Percentiles rank a stretch among this genome's conserved stretches.
Evolutionary conservation across 2,329 filamentous ascomycete species (phyloP).

Genomic region (Fusarium bactridioides): DNA sequence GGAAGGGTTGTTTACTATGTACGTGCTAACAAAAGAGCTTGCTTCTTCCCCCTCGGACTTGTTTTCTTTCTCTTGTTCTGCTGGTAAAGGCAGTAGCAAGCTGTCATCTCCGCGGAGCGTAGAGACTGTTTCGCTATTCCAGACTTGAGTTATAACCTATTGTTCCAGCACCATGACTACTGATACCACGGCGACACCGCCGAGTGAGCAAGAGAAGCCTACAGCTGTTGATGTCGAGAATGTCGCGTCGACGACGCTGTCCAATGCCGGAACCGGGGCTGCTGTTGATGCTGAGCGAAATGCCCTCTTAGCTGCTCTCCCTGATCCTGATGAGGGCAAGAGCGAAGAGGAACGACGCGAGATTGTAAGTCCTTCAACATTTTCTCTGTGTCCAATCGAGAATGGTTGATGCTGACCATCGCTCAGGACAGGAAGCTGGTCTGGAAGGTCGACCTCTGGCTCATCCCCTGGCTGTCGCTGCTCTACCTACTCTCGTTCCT

Average conservation of each 20-base stretch:
- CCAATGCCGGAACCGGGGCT: not conserved
- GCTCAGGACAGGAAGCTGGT: conserved; percentile 57
- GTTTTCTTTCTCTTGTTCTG: not conserved
- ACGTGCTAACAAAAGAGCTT: conserved; percentile 19
- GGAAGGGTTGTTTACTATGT: not conserved
- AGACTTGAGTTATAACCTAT: not conserved
- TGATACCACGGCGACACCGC: conserved; percentile 24
- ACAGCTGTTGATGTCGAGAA: conserved; percentile 26
- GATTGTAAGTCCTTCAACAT: conserved; percentile 60
- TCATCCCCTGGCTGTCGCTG: conserved; percentile 66
- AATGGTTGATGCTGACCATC: not conserved
- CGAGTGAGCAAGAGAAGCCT: conserved; percentile 27
- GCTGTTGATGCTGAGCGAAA: conserved; percentile 41
- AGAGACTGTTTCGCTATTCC: not conserved
- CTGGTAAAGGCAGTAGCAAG: not conserved
- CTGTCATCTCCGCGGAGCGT: not conserved
- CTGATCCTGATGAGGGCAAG: conserved; percentile 62
- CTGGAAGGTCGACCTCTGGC: conserved; percentile 63
- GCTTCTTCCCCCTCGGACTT: not conserved
- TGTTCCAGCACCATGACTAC: conserved; percentile 16
- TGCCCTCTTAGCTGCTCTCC: conserved; percentile 41
- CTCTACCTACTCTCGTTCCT: conserved; percentile 64
- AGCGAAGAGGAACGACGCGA: conserved; percentile 66
- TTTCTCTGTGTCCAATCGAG: accelerated
- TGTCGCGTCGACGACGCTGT: not conserved